A percentile compares a stretch with the other conserved stretches of the same genome.
phyloP scores from a whole-genome alignment of 2,329 filamentous ascomycete species.

The Pyrenochaeta sp. region DNA sequence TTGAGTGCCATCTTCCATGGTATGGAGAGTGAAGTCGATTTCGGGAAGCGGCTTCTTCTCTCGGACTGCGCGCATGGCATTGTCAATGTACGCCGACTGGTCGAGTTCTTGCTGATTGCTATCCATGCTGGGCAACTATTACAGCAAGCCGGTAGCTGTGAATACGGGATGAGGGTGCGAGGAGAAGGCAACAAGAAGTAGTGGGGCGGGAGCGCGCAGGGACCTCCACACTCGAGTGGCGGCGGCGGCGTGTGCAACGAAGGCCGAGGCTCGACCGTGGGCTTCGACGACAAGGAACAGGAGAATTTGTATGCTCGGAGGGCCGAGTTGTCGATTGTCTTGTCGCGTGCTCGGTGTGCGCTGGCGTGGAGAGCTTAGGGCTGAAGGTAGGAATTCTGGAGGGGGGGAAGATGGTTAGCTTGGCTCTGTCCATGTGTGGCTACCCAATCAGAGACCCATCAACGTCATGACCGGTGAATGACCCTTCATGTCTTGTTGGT shows the following conservation, averaged over 20 bases:
- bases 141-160: slow-evolving; percentile 27
- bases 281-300: slow-evolving; percentile 23
- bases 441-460: slow-evolving; percentile 19
- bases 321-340: slow-evolving; percentile 18
- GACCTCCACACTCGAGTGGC: slow-evolving; percentile 42
- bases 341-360: slow-evolving; percentile 44
- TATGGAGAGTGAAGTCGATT: slow-evolving; percentile 98
- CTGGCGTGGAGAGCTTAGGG: slow-evolving; percentile 27
- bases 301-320: slow-evolving; percentile 10
- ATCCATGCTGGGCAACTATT: slow-evolving; percentile 45
- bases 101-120: slow-evolving; percentile 44
- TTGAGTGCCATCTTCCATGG: slow-evolving; percentile 95
- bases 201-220: slow-evolving; percentile 39
- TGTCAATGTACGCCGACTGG: slow-evolving; percentile 70
- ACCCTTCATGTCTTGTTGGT: not conserved
- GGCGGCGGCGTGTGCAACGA: slow-evolving; percentile 42
- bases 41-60: slow-evolving; percentile 96
- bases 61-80: slow-evolving; percentile 88
- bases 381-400: slow-evolving; percentile 27
- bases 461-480: slow-evolving; percentile 28
- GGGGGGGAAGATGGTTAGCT: slow-evolving; percentile 15
- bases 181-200: slow-evolving; percentile 42
- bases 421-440: slow-evolving; percentile 12
- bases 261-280: slow-evolving; percentile 38
- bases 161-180: slow-evolving; percentile 32